These are phyloP conservation scores for Penicillium carneum DNA, from an alignment of 2,329 filamentous ascomycete species.

Conservation along the genomic window DNA sequence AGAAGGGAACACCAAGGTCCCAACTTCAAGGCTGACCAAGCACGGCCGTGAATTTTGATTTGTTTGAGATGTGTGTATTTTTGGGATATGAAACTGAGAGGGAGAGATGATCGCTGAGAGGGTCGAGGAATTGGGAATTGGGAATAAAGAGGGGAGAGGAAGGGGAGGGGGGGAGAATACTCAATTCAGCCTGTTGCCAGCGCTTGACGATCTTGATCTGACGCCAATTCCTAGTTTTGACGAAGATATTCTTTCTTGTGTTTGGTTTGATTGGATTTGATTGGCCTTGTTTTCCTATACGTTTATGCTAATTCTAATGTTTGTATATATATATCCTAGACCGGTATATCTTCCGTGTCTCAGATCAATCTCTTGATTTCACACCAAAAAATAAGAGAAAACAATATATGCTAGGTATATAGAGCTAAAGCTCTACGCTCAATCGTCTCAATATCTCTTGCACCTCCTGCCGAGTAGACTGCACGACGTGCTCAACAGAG, in stretches of 20 bases:
- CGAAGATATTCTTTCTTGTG: neutral
- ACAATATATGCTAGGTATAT: neutral
- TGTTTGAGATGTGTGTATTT: neutral
- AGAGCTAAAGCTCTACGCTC: conserved; percentile 5
- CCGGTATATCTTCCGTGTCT: no score
- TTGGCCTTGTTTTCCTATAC: neutral
- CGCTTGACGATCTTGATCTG: neutral
- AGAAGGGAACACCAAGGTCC: conserved; percentile 39
- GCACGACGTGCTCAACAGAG: conserved; percentile 24
- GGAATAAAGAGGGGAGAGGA: conserved; percentile 1
- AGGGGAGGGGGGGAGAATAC: neutral
- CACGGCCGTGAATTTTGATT: conserved; percentile 24
- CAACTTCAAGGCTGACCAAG: conserved; percentile 39
- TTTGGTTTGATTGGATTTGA: neutral
- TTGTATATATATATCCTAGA: neutral
- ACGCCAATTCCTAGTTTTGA: neutral
- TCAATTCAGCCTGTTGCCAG: conserved; percentile 3
- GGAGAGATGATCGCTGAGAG: neutral
- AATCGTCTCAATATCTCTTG: conserved; percentile 17
- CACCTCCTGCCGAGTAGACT: conserved; percentile 19
- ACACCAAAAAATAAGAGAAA: neutral
- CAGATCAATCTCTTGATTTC: neutral
- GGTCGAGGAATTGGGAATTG: neutral
- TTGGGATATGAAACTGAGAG: neutral
- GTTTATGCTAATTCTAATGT: neutral